These are phyloP conservation scores for Coemansia furcata DNA, from an alignment of 192 early-diverging fungal species.

Conservation along the genomic window DNA sequence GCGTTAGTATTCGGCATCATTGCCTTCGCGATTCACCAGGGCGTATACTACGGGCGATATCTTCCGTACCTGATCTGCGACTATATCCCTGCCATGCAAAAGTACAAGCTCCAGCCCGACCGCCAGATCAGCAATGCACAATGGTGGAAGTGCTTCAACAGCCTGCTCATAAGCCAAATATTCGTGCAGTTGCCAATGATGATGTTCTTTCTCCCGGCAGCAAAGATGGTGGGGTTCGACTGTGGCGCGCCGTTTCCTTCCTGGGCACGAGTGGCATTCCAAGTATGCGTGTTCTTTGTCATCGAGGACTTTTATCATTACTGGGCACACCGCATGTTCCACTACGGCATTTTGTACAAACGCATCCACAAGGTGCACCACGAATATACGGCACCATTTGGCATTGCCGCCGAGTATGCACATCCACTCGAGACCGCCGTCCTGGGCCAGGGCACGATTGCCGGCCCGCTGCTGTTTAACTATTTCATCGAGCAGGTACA, in stretches of 20 bases:
- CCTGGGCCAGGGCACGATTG: constrained; percentile 62
- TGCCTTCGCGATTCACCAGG: constrained; percentile 81
- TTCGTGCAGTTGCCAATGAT: constrained; percentile 69
- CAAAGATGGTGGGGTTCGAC: constrained; percentile 63
- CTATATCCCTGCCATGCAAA: constrained; percentile 69
- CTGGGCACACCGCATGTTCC: constrained; percentile 68
- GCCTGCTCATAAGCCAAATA: constrained; percentile 63
- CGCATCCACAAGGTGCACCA: constrained; percentile 79
- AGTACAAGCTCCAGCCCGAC: constrained; percentile 73
- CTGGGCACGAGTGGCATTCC: constrained; percentile 47
- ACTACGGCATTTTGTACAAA: constrained; percentile 69
- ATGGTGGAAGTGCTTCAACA: constrained; percentile 59
- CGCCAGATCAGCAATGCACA: constrained; percentile 54
- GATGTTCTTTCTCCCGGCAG: constrained; percentile 60
- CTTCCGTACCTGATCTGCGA: constrained; percentile 81
- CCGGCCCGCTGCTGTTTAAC: constrained; percentile 58
- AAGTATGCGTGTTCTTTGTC: constrained; percentile 60
- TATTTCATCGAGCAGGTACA: constrained; percentile 60
- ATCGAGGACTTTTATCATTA: constrained; percentile 74
- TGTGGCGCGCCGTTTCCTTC: constrained; percentile 66
- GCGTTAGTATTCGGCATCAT: constrained; percentile 66
- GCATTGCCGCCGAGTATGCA: constrained; percentile 70
- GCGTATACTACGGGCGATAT: constrained; percentile 86
- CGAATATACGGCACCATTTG: constrained; percentile 71
- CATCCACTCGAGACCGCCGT: constrained; percentile 70